Conservation (phyloP, 176 grass and related monocot species). For the Otatea glauca region DNA sequence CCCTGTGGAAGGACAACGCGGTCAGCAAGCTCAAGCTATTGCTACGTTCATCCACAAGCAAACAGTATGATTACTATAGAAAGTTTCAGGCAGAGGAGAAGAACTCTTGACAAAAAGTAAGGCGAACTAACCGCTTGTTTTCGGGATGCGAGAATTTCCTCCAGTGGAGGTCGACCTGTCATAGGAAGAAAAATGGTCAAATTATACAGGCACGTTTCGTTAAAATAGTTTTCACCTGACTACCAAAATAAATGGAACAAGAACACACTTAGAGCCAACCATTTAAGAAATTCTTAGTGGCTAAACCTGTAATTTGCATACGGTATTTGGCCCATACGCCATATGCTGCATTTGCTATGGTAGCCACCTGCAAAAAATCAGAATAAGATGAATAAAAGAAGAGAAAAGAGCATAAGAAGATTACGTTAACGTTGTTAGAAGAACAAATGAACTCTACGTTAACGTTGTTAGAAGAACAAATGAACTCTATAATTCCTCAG, state of each 20-base stretch:
- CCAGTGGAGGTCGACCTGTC: conserved; percentile 80
- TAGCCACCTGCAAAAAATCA: conserved; percentile 64
- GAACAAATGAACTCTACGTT: neutral
- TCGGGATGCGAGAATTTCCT: conserved; percentile 59
- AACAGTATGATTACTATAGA: neutral
- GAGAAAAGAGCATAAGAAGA: neutral
- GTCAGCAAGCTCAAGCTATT: neutral
- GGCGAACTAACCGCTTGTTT: conserved; percentile 34
- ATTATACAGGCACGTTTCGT: neutral
- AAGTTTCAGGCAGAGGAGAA: neutral
- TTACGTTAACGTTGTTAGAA: neutral
- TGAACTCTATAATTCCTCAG: neutral
- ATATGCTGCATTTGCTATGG: conserved; percentile 83
- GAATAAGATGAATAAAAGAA: conserved; percentile 19
- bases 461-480: neutral
- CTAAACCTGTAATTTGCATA: conserved; percentile 87
- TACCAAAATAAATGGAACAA: conserved; percentile 4
- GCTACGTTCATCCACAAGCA: neutral
- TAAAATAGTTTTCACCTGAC: neutral
- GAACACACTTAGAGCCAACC: neutral
- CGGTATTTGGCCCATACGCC: conserved; percentile 94
- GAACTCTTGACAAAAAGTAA: neutral
- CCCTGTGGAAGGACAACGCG: conserved; percentile 30
- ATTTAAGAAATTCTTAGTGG: neutral
- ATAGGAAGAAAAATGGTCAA: neutral